Evolutionary conservation across 1,284 basidiomycete species (phyloP).

Genomic region (Trametes versicolor): DNA sequence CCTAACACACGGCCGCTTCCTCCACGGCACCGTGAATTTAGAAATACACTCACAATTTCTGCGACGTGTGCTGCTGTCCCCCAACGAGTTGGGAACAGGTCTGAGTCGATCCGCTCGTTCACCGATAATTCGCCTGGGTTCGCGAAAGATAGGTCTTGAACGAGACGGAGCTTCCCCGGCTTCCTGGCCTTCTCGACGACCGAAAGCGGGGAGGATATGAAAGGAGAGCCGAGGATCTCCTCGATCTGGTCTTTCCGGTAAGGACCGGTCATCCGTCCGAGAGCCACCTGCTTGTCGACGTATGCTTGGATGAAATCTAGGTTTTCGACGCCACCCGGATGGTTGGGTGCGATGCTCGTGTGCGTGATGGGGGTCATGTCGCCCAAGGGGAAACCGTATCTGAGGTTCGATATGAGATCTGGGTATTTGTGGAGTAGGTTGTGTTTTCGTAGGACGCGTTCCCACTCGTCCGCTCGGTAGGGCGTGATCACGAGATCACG

Average conservation of each 20-base stretch:
- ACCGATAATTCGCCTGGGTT: conserved; percentile 33
- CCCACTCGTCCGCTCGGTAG: conserved; percentile 34
- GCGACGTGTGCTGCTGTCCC: conserved; percentile 41
- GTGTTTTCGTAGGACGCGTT: neutral
- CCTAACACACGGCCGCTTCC: neutral
- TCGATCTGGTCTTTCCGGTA: conserved; percentile 41
- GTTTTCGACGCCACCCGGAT: conserved; percentile 31
- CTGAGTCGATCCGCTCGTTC: conserved; percentile 44
- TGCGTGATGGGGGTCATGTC: conserved; percentile 38
- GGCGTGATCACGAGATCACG: conserved; percentile 25
- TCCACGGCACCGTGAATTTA: conserved; percentile 2
- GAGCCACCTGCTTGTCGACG: conserved; percentile 39
- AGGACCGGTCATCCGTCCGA: conserved; percentile 46
- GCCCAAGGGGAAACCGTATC: conserved; percentile 48
- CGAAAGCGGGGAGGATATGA: conserved; percentile 38
- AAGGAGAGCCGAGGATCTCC: conserved; percentile 39
- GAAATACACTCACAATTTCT: conserved; percentile 44
- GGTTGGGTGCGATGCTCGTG: conserved; percentile 42
- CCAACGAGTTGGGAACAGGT: conserved; percentile 45
- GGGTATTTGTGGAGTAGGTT: neutral
- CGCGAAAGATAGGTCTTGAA: conserved; percentile 29
- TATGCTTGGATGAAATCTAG: conserved; percentile 41
- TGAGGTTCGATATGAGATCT: conserved; percentile 26
- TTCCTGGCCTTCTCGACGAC: conserved; percentile 20
- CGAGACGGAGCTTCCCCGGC: conserved; percentile 18